Conservation (phyloP, 108 stramenopile species). For the Poteriospumella lacustris region DNA sequence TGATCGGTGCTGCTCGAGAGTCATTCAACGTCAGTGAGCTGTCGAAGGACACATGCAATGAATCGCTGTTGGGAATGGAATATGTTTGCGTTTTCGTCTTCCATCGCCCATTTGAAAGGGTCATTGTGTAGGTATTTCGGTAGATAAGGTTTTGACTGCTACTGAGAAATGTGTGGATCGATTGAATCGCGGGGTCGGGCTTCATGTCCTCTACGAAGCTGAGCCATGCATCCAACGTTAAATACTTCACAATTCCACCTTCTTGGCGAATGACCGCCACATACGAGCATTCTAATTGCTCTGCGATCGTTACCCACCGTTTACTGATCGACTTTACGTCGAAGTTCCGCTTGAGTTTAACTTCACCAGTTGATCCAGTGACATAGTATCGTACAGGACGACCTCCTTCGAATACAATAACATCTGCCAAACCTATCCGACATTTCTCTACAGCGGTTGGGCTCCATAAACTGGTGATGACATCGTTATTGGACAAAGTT, state of each 20-base stretch:
- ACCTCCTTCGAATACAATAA: slow-evolving; percentile 2
- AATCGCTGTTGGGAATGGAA: neutral
- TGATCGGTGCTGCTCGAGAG: neutral
- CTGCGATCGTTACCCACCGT: neutral
- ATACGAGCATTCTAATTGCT: neutral
- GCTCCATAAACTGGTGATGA: slow-evolving; percentile 30
- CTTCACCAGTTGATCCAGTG: slow-evolving; percentile 19
- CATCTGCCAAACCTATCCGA: slow-evolving; percentile 17
- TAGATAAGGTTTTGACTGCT: neutral
- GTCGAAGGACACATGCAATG: neutral
- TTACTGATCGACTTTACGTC: neutral
- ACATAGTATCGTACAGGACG: slow-evolving; percentile 18
- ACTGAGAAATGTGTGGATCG: slow-evolving; percentile 2
- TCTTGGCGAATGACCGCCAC: neutral
- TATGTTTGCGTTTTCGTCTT: slow-evolving; percentile 3
- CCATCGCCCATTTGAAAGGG: neutral
- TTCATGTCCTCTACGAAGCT: neutral
- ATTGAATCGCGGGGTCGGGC: neutral
- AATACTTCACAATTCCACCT: slow-evolving; percentile 6
- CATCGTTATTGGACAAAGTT: neutral
- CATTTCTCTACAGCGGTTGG: slow-evolving; percentile 4
- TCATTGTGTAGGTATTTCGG: neutral
- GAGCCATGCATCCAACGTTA: neutral
- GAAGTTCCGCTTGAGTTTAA: neutral
- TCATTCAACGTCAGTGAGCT: neutral